A percentile compares a stretch with the other conserved stretches of the same genome.
Evolutionary conservation across 768 basidiomycete genomes (phyloP).

Genomic region (Amanita fuliginea): DNA sequence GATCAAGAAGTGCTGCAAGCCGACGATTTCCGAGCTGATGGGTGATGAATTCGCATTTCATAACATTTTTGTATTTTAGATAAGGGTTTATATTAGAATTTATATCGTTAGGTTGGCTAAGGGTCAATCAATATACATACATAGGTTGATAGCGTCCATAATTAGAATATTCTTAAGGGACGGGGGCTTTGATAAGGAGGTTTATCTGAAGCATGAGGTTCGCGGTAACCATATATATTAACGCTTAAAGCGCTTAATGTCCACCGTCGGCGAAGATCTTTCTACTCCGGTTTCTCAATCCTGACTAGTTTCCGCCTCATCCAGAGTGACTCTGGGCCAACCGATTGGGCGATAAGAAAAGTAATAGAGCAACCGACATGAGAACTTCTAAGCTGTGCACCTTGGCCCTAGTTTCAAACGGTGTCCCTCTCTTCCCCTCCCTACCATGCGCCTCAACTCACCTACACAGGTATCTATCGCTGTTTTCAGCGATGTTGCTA

Average conservation of each 20-base stretch:
- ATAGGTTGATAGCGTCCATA: too few relatives aligned
- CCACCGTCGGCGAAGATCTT: too few relatives aligned
- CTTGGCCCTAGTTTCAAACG: not conserved
- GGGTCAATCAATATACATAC: too few relatives aligned
- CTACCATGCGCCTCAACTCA: too few relatives aligned
- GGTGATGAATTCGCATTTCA: not conserved
- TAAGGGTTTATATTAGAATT: too few relatives aligned
- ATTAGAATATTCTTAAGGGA: too few relatives aligned
- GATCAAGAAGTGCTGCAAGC: not conserved
- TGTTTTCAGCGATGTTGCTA: not conserved
- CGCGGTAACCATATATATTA: too few relatives aligned
- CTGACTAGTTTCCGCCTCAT: not conserved
- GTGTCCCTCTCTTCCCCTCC: not conserved
- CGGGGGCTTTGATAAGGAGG: too few relatives aligned
- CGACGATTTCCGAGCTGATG: conserved; percentile 1
- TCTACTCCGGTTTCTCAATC: too few relatives aligned
- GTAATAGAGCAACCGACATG: not conserved
- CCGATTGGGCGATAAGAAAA: conserved; percentile 1
- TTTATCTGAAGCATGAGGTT: too few relatives aligned
- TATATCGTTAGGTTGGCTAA: too few relatives aligned
- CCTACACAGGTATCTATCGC: not conserved
- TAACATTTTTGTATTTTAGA: conserved; percentile 1
- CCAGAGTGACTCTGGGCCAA: not conserved
- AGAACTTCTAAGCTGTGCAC: not conserved
- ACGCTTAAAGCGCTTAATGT: too few relatives aligned